phyloP scores from a whole-genome alignment of 306 rosid species.

The Lagenaria siceraria region DNA sequence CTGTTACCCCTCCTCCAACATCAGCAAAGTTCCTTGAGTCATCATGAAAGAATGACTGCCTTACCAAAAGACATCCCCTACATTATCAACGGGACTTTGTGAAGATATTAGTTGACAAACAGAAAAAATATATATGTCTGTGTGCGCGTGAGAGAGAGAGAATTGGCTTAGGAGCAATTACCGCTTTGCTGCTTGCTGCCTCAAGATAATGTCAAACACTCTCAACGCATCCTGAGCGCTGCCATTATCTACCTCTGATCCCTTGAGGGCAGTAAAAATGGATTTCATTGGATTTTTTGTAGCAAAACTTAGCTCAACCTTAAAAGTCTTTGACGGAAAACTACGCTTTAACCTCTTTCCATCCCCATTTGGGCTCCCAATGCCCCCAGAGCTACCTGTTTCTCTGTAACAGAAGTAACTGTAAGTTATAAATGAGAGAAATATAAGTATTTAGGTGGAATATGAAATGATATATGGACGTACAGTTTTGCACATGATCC shows the following conservation, averaged over 20 bases:
- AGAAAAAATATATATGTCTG: background rate
- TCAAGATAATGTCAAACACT: conserved; percentile 58
- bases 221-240: conserved; percentile 53
- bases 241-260: conserved; percentile 33
- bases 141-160: background rate
- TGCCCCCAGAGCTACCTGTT: conserved; percentile 25
- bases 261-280: conserved; percentile 32
- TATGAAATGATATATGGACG: background rate
- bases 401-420: conserved; percentile 20
- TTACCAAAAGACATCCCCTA: conserved; percentile 80
- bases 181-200: conserved; percentile 85
- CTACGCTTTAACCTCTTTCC: conserved; percentile 46
- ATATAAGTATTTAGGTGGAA: background rate
- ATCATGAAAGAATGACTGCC: conserved; percentile 78
- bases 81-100: conserved; percentile 19
- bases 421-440: conserved; percentile 8
- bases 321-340: conserved; percentile 40
- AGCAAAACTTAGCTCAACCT: conserved; percentile 43
- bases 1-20: conserved; percentile 74
- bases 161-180: conserved; percentile 11
- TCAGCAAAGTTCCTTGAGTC: conserved; percentile 51
- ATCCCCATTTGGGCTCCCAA: conserved; percentile 24
- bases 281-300: conserved; percentile 58
- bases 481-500: conserved; percentile 54
- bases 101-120: conserved; percentile 3